Base-by-base conservation (phyloP, 148 eudicot genomes). In the Rhododendron henanense region DNA sequence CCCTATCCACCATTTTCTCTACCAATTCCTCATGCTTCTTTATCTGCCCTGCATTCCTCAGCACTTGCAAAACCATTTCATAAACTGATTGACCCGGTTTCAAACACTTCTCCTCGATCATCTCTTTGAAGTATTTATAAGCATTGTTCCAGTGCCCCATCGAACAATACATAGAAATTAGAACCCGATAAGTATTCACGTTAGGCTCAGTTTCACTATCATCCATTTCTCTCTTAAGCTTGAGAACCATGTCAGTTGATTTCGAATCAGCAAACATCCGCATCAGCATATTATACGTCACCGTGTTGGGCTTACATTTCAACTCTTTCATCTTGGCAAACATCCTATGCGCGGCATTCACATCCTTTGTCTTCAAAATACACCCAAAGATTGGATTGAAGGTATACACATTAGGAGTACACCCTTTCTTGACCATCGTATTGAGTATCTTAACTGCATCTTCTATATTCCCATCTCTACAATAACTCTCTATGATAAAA, bases 141-240 rank as follows among this genome's bases (percentile, higher is more conserved):
- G 98, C 99, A 87, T 95, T 92, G 80, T 96, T 92, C 98, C 98
- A 97, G 59, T 97, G 99, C 85, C 99, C 99, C 97, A 93, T 97
- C 44, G 83, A 89, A 87, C 96, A 92, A 84, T 89, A 97, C 91
- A 97, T 89, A 3, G 93, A 84, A 39, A 97, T 93, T 78, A 96
- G 74, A 84, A 91, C 90, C 92, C 71, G 87, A 35, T 91, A 97
- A 45, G 95, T 97, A 87, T 93, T 93, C 89, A 93, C 91, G 87
- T 95, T 95, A 44, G 97, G 93, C 91, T 97, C 99, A 3, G 94
- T 82, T 23, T 88, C 90, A 51, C 81, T 86, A 48, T 92, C 94
- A 51, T 92, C 94, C 99, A 97, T 97, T 79, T 97, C 99, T 85
- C 91, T 90, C 93, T 93, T 95, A n/a, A 97, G 89, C 91, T 95